These are phyloP conservation scores for Neopestalotiopsis sp. DNA, from an alignment of 2,329 filamentous ascomycete genomes.

Conservation along the genomic window DNA sequence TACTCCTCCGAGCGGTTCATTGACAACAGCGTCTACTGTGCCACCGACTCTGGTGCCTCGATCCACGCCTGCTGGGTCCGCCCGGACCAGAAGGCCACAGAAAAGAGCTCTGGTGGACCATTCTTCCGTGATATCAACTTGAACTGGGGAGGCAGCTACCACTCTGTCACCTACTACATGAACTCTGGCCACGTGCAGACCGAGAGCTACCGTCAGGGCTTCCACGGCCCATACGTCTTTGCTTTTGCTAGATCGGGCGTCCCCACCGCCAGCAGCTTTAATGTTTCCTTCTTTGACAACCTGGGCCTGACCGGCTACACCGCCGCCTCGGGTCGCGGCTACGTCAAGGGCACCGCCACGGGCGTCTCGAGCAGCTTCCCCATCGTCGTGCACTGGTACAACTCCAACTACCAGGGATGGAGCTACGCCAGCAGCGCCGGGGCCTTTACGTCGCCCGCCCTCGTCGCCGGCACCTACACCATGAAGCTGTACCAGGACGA, in stretches of 20 bases:
- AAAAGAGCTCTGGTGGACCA: constrained; percentile 62
- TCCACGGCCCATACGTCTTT: constrained; percentile 64
- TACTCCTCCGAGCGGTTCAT: constrained; percentile 66
- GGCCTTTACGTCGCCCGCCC: constrained; percentile 59
- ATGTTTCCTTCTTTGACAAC: constrained; percentile 60
- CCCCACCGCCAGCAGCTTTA: constrained; percentile 46
- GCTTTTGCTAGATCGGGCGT: constrained; percentile 57
- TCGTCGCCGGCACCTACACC: constrained; percentile 65
- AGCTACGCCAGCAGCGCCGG: constrained; percentile 51
- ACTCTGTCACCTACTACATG: constrained; percentile 64
- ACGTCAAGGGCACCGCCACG: constrained; percentile 57
- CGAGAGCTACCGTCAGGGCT: constrained; percentile 59
- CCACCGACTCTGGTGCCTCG: constrained; percentile 35
- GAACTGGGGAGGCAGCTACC: constrained; percentile 57
- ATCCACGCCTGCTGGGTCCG: constrained; percentile 36
- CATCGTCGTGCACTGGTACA: constrained; percentile 63
- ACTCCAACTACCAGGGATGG: constrained; percentile 63
- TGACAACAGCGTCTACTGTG: constrained; percentile 61
- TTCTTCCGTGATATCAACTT: constrained; percentile 61
- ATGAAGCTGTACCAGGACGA: constrained; percentile 64
- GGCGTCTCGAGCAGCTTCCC: constrained; percentile 53
- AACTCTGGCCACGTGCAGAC: constrained; percentile 63
- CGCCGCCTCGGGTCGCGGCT: constrained; percentile 51
- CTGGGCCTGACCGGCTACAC: constrained; percentile 60
- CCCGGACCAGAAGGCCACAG: constrained; percentile 52